These are phyloP conservation scores for Orbilia ellipsospora DNA, from an alignment of 2,329 filamentous ascomycete species.

Conservation along the genomic window DNA sequence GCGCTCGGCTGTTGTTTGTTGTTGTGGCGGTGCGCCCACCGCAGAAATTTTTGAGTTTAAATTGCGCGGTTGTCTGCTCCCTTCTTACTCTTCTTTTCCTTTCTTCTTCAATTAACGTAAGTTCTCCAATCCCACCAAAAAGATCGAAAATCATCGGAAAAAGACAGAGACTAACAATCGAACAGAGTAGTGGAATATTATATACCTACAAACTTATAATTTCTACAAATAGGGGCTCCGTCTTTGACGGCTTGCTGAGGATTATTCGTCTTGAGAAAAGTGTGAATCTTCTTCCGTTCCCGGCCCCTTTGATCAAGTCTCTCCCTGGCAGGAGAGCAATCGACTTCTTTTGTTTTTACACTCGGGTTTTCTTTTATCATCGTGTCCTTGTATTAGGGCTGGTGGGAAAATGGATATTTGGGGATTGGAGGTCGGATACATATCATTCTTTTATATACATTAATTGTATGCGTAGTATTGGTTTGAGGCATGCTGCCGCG, in stretches of 20 bases:
- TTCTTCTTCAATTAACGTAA: conserved; percentile 54
- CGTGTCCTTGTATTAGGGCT: conserved; percentile 6
- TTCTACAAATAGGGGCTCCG: conserved; percentile 58
- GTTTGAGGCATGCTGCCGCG: no score
- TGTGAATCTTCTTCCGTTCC: conserved; percentile 59
- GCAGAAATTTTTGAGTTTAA: conserved; percentile 39
- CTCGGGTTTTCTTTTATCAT: conserved; percentile 45
- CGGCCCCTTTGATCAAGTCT: conserved; percentile 58
- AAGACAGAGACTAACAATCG: conserved; percentile 39
- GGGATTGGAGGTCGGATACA: conserved; percentile 52
- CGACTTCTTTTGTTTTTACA: conserved; percentile 47
- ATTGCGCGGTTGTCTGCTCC: conserved; percentile 23
- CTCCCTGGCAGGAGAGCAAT: conserved; percentile 52
- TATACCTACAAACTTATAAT: conserved; percentile 58
- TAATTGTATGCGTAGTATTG: neutral
- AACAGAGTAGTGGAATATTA: conserved; percentile 47
- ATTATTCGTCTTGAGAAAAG: conserved; percentile 50
- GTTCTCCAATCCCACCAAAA: conserved; percentile 30
- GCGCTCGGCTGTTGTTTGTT: neutral
- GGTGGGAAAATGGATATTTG: conserved; percentile 26
- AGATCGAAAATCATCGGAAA: conserved; percentile 15
- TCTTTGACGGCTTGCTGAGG: conserved; percentile 59
- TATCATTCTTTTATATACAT: conserved; percentile 4
- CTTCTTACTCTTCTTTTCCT: conserved; percentile 34
- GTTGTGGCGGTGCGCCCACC: conserved; percentile 28